Base-by-base conservation (phyloP, 495 filamentous ascomycete species). In the Pseudotulostoma volvatum region DNA sequence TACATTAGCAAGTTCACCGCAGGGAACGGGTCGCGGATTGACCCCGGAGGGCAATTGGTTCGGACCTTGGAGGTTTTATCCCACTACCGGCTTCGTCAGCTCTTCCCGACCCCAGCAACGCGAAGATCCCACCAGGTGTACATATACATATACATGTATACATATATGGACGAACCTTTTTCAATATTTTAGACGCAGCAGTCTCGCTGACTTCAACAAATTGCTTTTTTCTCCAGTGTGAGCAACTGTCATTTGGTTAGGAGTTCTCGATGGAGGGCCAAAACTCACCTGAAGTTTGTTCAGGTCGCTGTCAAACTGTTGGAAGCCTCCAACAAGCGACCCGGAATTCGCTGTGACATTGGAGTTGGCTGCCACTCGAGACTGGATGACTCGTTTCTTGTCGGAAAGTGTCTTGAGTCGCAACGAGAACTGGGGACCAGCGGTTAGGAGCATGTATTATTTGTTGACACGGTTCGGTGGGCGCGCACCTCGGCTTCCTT, bases 201-300 rank as follows among this genome's bases (percentile, higher is more conserved):
- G 82, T 93, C 47, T 87, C 88, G 58, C 96, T 97, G 50, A 95
- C 81, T 51, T 95, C 87, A 36, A 97, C 84, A 52, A 96, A 97
- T 70, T 96, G 90, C 68, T 74, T 19, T 37, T 38, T 34, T n/a
- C 18, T 47, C 25, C n/a, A 35, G 36, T 20, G 16, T 33, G 34
- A 37, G 43, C 31, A 41, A 33, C 14, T 3, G 25, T 14, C 9
- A 38, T 14, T 14, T 16, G 4, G 18, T 3, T 9, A n/a, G 9
- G 1, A 15, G 15, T 30, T 9, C 8, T 21, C 20, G n/a, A n/a
- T n/a, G n/a, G n/a, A n/a, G n/a, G n/a, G n/a, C n/a, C 31, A 11
- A 18, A 42, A 18, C 53, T 43, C 46, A 72, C 67, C 57, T 96
- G 87, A 33, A 97, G 67, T 58, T 97, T 97, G 60, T 93, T 92